Evolutionary conservation across 1,284 basidiomycete species (phyloP), one percentile per base, ranked within the genome.

Genomic region (Abortiporus biennis): DNA sequence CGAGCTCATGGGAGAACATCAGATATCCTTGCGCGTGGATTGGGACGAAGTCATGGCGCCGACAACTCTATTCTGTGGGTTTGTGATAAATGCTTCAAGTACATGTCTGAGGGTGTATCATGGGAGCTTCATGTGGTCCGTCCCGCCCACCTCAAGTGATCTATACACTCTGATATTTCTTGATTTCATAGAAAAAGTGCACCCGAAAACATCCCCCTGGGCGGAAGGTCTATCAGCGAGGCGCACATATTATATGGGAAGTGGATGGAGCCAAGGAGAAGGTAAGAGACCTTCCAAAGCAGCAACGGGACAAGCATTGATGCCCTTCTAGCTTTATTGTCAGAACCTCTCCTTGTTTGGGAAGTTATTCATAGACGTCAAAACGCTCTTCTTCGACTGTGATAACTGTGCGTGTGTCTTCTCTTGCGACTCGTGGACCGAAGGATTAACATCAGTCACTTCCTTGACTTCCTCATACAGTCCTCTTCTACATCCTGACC

Each of bases 361-460:
- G 32, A 99, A 99, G 62, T 72, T 98, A n/a, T 99, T 99, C 64
- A 97, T 99, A 57, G 95, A 98, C 57, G 88, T 95, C 57, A 99
- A 99, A 71, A 96, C 94, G 1, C 72, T 98, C 24, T 98, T 92
- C 67, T 99, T 95, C 58, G 93, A 99, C 55, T 82, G 78, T 45
- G 86, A 89, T 53, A 86, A 85, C 53, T 90, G 87, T 87, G 48
- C 51, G 80, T 54, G 17, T 22, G 16, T 21, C 38, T 20, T 44
- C 36, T 43, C 16, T 47, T 43, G 36, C 32, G 15, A 21, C 13
- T 38, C 36, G 13, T 16, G 27, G 35, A 22, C n/a, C n/a, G 6
- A n/a, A n/a, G n/a, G 27, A 29, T n/a, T 8, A 29, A 9, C 27
- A 29, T 29, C 27, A 42, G 32, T 38, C 30, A 43, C 20, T n/a